Conservation (phyloP, 768 basidiomycete species). For the Tricholoma matsutake region DNA sequence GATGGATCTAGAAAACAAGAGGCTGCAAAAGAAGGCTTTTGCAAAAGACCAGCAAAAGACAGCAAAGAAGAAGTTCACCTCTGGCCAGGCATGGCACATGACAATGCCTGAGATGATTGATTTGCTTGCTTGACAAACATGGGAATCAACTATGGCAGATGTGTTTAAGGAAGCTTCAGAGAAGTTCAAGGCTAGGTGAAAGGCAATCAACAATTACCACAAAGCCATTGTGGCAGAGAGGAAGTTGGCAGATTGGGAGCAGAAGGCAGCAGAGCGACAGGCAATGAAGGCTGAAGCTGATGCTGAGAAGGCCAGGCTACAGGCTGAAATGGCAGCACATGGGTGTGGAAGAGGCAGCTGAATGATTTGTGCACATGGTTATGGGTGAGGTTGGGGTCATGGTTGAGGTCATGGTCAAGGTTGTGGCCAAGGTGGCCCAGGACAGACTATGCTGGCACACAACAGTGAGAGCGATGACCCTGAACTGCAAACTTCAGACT, state of each 20-base stretch:
- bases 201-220: no score
- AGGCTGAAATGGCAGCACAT: background rate
- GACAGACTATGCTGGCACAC: background rate
- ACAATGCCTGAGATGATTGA: no score
- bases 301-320: no score
- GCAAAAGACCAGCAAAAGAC: background rate
- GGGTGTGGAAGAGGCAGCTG: background rate
- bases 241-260: background rate
- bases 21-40: background rate
- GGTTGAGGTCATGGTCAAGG: no score
- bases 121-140: no score
- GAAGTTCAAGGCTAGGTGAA: background rate
- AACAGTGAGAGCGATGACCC: background rate
- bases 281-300: no score
- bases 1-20: background rate
- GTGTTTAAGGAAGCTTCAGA: background rate
- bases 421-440: background rate
- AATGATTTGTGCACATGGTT: background rate
- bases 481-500: background rate
- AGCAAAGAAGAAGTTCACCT: background rate
- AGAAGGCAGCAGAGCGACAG: background rate
- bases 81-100: no score
- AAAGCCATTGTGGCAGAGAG: background rate
- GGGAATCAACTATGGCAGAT: no score
- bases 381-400: no score